phyloP scores from a whole-genome alignment of 768 basidiomycete genomes.

The Pulveroboletus sp. region DNA sequence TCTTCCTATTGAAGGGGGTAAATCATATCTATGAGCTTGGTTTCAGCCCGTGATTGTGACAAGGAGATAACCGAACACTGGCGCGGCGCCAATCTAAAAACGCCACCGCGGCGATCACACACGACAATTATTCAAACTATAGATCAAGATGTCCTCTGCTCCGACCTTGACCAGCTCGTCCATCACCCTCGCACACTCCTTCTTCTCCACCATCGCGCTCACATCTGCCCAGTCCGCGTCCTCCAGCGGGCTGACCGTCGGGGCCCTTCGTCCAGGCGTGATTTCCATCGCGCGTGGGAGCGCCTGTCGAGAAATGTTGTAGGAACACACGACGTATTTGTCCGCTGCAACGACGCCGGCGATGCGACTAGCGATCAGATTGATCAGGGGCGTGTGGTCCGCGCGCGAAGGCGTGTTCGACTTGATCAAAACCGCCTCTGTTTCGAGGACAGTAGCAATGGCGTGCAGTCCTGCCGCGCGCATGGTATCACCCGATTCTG shows the following conservation, averaged over 20 bases:
- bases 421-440: slow-evolving; percentile 92
- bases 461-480: slow-evolving; percentile 93
- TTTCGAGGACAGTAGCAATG: slow-evolving; percentile 81
- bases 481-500: slow-evolving; percentile 99
- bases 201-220: slow-evolving; percentile 89
- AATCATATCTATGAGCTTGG: too few relatives aligned
- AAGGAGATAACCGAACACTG: too few relatives aligned
- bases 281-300: slow-evolving; percentile 61
- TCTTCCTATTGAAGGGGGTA: too few relatives aligned
- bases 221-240: slow-evolving; percentile 87
- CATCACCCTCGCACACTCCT: slow-evolving; percentile 76
- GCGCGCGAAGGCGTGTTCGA: slow-evolving; percentile 63
- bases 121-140: slow-evolving; percentile 90
- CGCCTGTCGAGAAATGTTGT: slow-evolving; percentile 73
- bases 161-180: slow-evolving; percentile 79
- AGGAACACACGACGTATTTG: slow-evolving; percentile 87
- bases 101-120: slow-evolving; percentile 45
- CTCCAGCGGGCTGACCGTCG: slow-evolving; percentile 85
- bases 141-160: slow-evolving; percentile 87
- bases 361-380: slow-evolving; percentile 80
- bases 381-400: slow-evolving; percentile 61
- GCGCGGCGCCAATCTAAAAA: background rate
- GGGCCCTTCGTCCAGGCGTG: slow-evolving; percentile 86
- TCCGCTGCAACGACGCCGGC: slow-evolving; percentile 86
- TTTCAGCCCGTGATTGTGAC: too few relatives aligned